A percentile compares a stretch with the other conserved stretches of the same genome.
Evolutionary conservation across 495 filamentous ascomycete species (phyloP).

Genomic region (Talaromyces nanjingensis): DNA sequence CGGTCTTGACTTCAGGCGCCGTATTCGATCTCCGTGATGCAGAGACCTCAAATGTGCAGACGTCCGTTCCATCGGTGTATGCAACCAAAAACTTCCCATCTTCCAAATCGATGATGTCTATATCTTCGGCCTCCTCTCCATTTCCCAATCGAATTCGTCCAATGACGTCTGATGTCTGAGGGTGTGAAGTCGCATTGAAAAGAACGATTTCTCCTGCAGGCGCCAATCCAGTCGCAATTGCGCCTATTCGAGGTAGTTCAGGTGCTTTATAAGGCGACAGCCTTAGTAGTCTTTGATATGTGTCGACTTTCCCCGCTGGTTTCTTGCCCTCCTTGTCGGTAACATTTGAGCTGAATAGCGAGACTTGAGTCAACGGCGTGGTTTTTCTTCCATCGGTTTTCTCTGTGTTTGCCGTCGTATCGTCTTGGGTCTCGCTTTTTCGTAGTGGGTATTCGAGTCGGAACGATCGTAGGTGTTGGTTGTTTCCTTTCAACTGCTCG

Average conservation of each 20-base stretch:
- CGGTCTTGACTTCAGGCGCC: conserved; percentile 45
- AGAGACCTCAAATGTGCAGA: conserved; percentile 44
- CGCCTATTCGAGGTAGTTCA: conserved; percentile 53
- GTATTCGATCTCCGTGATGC: conserved; percentile 34
- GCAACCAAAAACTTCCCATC: conserved; percentile 58
- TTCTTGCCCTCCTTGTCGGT: conserved; percentile 22
- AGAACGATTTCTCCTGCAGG: conserved; percentile 70
- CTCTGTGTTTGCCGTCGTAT: conserved; percentile 23
- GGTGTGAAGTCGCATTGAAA: conserved; percentile 58
- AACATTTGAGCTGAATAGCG: conserved; percentile 54
- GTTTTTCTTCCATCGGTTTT: conserved; percentile 34
- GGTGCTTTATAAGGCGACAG: conserved; percentile 55
- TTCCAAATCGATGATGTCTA: conserved; percentile 62
- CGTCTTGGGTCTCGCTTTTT: conserved; percentile 20
- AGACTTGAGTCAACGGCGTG: conserved; percentile 47
- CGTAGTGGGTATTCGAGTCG: conserved; percentile 43
- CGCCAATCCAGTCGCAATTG: conserved; percentile 66
- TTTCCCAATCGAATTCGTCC: conserved; percentile 56
- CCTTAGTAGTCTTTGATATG: conserved; percentile 73
- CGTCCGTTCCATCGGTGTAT: conserved; percentile 74
- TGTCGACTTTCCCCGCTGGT: conserved; percentile 46
- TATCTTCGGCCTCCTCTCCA: conserved; percentile 68
- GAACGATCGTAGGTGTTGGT: conserved; percentile 85
- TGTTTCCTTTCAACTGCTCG: conserved; percentile 67
- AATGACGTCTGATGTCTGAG: conserved; percentile 51